Conservation (phyloP, 148 eudicot species). For the Euryodendron excelsum region DNA sequence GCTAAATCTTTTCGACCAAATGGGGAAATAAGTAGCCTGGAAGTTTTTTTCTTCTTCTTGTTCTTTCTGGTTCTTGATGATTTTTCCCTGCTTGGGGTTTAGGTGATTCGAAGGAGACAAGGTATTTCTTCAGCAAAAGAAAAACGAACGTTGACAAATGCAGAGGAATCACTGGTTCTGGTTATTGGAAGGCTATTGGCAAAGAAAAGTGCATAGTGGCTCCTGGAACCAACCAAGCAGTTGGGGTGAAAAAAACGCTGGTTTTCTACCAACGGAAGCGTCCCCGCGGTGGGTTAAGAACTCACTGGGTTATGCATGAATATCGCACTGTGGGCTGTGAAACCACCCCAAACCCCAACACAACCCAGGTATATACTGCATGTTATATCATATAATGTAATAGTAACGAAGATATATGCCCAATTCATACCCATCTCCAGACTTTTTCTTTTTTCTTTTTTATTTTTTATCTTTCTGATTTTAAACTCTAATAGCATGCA, state of each 20-base stretch:
- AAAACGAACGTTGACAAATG: constrained; percentile 14
- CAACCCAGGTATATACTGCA: constrained; percentile 7
- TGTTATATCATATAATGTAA: neutral
- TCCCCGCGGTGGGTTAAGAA: constrained; percentile 15
- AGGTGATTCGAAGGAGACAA: constrained; percentile 51
- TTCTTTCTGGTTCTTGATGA: neutral
- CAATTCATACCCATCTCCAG: too few relatives aligned
- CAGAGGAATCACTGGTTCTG: constrained; percentile 22
- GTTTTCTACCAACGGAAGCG: constrained; percentile 23
- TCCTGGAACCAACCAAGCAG: constrained; percentile 1
- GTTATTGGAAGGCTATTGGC: constrained; percentile 45
- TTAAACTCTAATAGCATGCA: too few relatives aligned
- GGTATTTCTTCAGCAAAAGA: constrained; percentile 43
- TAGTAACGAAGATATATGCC: too few relatives aligned
- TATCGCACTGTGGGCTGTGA: constrained; percentile 27
- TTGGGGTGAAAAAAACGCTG: constrained; percentile 39
- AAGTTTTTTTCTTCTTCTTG: neutral
- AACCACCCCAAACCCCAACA: constrained; percentile 8
- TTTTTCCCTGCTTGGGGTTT: neutral
- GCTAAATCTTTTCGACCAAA: too few relatives aligned
- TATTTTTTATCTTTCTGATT: too few relatives aligned
- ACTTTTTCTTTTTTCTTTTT: too few relatives aligned
- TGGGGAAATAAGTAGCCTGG: too few relatives aligned
- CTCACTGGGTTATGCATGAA: constrained; percentile 49
- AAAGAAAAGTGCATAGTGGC: constrained; percentile 33